These are phyloP conservation scores for Diaporthe destruens DNA, from an alignment of 2,329 filamentous ascomycete species.

Conservation along the genomic window DNA sequence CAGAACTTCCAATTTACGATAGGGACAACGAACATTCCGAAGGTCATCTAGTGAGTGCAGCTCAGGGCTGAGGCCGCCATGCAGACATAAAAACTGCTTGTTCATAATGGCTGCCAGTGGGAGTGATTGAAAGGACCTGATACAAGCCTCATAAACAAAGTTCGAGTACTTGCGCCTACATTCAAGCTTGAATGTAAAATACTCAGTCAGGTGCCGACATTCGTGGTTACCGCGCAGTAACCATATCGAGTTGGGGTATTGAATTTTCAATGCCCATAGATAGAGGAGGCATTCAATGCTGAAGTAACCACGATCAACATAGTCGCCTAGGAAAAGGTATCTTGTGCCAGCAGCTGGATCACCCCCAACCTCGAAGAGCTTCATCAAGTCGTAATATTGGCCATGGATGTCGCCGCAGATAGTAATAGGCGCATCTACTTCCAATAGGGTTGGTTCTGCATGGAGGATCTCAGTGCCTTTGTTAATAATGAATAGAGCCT, in stretches of 20 bases:
- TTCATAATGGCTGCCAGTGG: constrained; percentile 98
- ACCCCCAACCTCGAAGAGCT: constrained; percentile 97
- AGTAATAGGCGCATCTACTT: constrained; percentile 99
- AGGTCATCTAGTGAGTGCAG: constrained; percentile 95
- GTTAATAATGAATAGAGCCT: constrained; percentile 94
- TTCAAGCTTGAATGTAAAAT: constrained; percentile 99
- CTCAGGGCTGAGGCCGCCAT: constrained; percentile 95
- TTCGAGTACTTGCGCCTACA: constrained; percentile 99
- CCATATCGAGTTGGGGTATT: constrained; percentile 98
- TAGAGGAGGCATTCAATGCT: constrained; percentile 99
- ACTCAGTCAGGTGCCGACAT: constrained; percentile 98
- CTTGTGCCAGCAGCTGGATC: constrained; percentile 90
- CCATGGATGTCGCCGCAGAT: constrained; percentile 98
- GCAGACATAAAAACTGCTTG: constrained; percentile 99
- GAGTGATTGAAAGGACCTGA: constrained; percentile 96
- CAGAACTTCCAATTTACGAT: too few relatives aligned
- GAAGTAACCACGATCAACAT: constrained; percentile 98
- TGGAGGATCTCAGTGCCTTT: constrained; percentile 89
- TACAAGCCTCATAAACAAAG: constrained; percentile 94
- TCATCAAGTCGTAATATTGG: constrained; percentile 99
- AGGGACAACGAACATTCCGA: constrained; percentile 71
- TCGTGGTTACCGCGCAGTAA: constrained; percentile 97
- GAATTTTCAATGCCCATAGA: constrained; percentile 98
- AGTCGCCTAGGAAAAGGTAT: constrained; percentile 97
- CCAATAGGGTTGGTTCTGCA: constrained; percentile 92